Conservation (phyloP, 306 rosid species). For the Adenanthera pavonina region DNA sequence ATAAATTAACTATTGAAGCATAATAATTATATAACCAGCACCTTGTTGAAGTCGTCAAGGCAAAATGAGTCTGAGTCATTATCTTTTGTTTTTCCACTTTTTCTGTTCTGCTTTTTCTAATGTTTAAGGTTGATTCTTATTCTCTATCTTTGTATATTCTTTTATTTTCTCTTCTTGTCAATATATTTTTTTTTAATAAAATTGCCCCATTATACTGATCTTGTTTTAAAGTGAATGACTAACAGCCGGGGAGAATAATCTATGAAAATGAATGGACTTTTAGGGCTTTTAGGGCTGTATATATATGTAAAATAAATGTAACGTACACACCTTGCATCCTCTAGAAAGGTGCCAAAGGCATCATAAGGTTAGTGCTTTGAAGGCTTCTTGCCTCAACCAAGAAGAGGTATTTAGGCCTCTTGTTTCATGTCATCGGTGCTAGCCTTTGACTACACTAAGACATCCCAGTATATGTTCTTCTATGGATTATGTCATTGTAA, state of each 20-base stretch:
- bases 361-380: no score
- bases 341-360: no score
- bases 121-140: not conserved
- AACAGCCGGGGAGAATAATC: no score
- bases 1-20: not conserved
- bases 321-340: no score
- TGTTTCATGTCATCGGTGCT: no score
- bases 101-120: not conserved
- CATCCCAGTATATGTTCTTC: constrained; percentile 1
- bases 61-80: not conserved
- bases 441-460: not conserved
- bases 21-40: not conserved
- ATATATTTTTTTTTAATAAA: no score
- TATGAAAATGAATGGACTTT: no score
- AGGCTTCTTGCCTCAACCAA: no score
- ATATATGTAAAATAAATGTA: no score
- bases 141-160: not conserved
- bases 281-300: no score
- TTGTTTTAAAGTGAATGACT: not conserved
- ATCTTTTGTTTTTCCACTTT: not conserved
- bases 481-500: constrained; percentile 16
- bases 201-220: not conserved
- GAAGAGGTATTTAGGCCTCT: no score
- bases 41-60: not conserved
- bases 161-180: not conserved